These are phyloP conservation scores for Suhomyces prunicola DNA, from an alignment of 805 yeast species.

Conservation along the genomic window DNA sequence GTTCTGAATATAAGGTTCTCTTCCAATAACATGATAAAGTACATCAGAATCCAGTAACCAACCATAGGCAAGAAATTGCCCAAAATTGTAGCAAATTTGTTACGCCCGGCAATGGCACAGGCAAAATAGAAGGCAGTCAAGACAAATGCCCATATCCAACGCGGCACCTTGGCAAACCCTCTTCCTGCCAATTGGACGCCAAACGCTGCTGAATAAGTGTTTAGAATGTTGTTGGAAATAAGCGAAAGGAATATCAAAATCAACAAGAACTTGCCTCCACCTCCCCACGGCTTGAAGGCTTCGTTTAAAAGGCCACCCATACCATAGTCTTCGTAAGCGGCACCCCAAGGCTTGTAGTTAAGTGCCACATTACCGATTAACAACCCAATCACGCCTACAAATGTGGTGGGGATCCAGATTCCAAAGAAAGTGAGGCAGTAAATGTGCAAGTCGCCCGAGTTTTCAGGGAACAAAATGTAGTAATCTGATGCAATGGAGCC, in stretches of 20 bases:
- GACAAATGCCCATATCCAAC: constrained; percentile 38
- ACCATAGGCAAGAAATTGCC: constrained; percentile 41
- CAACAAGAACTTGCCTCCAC: constrained; percentile 32
- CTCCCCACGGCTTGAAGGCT: constrained; percentile 36
- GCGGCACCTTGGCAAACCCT: constrained; percentile 26
- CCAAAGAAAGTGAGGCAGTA: constrained; percentile 64
- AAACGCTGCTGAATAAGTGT: constrained; percentile 35
- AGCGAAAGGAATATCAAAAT: constrained; percentile 30
- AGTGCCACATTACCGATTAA: constrained; percentile 32
- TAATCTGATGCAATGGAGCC: constrained; percentile 85
- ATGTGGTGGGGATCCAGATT: constrained; percentile 45
- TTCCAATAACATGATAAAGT: constrained; percentile 31
- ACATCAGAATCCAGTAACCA: constrained; percentile 41
- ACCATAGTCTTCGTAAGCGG: constrained; percentile 25
- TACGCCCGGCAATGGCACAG: constrained; percentile 31
- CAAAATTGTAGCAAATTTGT: constrained; percentile 31
- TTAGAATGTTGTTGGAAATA: constrained; percentile 35
- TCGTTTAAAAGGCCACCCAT: constrained; percentile 32
- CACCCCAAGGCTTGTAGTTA: constrained; percentile 30
- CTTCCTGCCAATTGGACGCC: constrained; percentile 32
- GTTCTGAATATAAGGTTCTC: constrained; percentile 39
- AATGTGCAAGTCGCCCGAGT: constrained; percentile 52
- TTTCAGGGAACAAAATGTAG: constrained; percentile 75
- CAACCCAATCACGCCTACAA: constrained; percentile 30
- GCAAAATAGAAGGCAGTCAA: constrained; percentile 31